Percentiles rank a stretch among this genome's conserved stretches.
These are phyloP conservation scores for Cordyceps militaris DNA, from an alignment of 2,329 filamentous ascomycete genomes.

Conservation along the genomic window DNA sequence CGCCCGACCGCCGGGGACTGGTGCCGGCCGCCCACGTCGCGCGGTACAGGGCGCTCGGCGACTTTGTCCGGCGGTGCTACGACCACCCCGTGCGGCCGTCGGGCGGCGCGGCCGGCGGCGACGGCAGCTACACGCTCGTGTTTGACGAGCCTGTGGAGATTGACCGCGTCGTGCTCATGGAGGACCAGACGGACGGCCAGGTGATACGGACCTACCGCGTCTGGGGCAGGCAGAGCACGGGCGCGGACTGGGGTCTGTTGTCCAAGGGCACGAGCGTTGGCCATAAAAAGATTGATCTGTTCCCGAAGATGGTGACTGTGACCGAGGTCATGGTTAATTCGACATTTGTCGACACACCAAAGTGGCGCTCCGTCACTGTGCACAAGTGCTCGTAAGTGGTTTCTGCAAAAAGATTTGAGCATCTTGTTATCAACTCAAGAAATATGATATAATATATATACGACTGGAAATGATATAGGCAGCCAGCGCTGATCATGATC, in stretches of 20 bases:
- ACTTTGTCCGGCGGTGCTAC: slow-evolving; percentile 16
- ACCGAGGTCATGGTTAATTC: slow-evolving; percentile 19
- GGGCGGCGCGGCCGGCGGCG: not conserved
- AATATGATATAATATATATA: too few relatives aligned
- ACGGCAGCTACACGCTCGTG: slow-evolving; percentile 1
- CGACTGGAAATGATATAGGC: too few relatives aligned
- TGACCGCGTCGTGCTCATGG: slow-evolving; percentile 22
- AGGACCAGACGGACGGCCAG: slow-evolving; percentile 21
- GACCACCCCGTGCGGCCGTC: not conserved
- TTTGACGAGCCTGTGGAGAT: slow-evolving; percentile 17
- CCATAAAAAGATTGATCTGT: slow-evolving; percentile 22
- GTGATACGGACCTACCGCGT: slow-evolving; percentile 21
- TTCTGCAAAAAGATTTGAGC: too few relatives aligned
- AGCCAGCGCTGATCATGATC: too few relatives aligned
- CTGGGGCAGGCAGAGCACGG: slow-evolving; percentile 15
- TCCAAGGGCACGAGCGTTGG: slow-evolving; percentile 21
- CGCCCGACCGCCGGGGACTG: slow-evolving; percentile 20
- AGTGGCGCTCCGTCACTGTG: slow-evolving; percentile 19
- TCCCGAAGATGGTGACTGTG: slow-evolving; percentile 15
- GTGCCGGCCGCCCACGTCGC: slow-evolving; percentile 18
- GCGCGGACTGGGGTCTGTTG: slow-evolving; percentile 18
- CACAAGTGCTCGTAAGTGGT: slow-evolving; percentile 17
- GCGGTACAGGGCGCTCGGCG: slow-evolving; percentile 20
- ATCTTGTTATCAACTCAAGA: too few relatives aligned
- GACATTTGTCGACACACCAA: slow-evolving; percentile 19